phyloP scores from a whole-genome alignment of 2,329 filamentous ascomycete species.

The Didymella exigua region DNA sequence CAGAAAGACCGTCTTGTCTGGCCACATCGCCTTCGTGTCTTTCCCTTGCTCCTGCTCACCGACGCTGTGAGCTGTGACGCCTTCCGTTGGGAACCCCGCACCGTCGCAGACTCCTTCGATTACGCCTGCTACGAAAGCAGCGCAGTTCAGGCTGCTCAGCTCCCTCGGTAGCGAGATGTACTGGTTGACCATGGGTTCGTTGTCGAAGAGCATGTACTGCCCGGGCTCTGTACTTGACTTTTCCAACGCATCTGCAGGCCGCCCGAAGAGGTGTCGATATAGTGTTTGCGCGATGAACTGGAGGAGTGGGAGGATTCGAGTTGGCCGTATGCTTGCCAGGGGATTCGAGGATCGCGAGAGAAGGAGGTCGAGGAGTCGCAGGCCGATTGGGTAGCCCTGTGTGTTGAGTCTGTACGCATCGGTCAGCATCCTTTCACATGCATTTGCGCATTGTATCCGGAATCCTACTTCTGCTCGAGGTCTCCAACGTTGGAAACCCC shows the following conservation, averaged over 20 bases:
- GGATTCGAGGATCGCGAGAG: constrained; percentile 68
- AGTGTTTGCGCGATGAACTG: constrained; percentile 94
- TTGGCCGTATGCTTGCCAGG: constrained; percentile 67
- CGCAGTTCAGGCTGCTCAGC: constrained; percentile 96
- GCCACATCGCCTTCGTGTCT: constrained; percentile 74
- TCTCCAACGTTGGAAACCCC: constrained; percentile 92
- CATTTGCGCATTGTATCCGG: background rate
- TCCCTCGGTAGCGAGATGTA: constrained; percentile 93
- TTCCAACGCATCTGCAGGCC: constrained; percentile 90
- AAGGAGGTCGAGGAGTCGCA: constrained; percentile 93
- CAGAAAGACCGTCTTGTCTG: constrained; percentile 92
- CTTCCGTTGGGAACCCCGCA: constrained; percentile 79
- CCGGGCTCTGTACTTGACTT: constrained; percentile 83
- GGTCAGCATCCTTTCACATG: background rate
- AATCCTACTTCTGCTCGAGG: constrained; percentile 78
- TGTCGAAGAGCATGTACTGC: constrained; percentile 99
- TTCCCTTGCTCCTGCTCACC: constrained; percentile 55
- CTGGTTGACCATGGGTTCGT: constrained; percentile 93
- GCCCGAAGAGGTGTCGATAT: constrained; percentile 90
- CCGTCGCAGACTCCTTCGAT: constrained; percentile 96
- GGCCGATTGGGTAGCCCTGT: constrained; percentile 91
- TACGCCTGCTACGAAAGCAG: constrained; percentile 91
- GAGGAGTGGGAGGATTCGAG: constrained; percentile 86
- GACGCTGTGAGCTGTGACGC: constrained; percentile 83
- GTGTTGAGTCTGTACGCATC: constrained; percentile 72